Conservation (phyloP, 345 rosid genomes). For the Eucalyptus cladocalyx region DNA sequence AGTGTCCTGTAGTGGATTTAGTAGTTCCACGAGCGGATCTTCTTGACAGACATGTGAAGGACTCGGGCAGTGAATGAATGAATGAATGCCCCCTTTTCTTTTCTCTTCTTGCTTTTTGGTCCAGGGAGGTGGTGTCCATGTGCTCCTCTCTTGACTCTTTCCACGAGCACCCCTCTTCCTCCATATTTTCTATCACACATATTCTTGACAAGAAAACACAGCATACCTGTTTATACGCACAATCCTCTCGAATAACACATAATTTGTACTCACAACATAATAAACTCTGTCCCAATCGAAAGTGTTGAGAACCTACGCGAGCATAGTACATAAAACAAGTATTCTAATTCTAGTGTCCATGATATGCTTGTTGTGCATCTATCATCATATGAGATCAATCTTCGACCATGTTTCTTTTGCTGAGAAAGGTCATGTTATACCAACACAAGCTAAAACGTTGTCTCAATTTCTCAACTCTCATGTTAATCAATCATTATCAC, state of each 20-base stretch:
- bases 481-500: not conserved
- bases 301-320: not conserved
- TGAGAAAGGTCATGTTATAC: not conserved
- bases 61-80: not conserved
- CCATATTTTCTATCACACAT: not conserved
- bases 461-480: not conserved
- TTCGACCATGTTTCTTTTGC: not conserved
- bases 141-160: conserved; percentile 5
- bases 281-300: not conserved
- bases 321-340: not conserved
- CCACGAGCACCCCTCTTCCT: not conserved
- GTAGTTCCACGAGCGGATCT: conserved; percentile 15
- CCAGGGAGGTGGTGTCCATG: conserved; percentile 41
- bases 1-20: conserved; percentile 25
- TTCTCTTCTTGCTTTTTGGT: not conserved
- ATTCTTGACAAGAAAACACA: not conserved
- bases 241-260: not conserved
- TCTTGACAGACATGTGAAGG: conserved; percentile 54
- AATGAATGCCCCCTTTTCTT: not conserved
- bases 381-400: not conserved
- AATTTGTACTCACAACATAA: not conserved
- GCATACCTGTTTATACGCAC: not conserved
- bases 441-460: not conserved
- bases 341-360: not conserved
- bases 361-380: not conserved